Conservation (phyloP, 805 yeast genomes). For the Yamadazyma paraphyllophila region DNA sequence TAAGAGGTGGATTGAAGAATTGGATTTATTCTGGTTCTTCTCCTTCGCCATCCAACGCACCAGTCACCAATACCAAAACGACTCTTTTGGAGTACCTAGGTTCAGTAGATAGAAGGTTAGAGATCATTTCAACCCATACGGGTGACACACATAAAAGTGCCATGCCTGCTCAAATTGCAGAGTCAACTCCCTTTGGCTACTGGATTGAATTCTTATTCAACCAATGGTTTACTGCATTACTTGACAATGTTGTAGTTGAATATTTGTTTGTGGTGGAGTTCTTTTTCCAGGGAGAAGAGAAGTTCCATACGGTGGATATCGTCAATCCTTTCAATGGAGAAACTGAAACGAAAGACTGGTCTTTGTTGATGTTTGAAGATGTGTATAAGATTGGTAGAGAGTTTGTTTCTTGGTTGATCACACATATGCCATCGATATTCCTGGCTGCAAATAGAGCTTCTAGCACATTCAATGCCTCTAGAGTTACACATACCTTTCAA, state of each 20-base stretch:
- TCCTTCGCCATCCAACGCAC: slow-evolving; percentile 6
- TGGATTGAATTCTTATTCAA: slow-evolving; percentile 74
- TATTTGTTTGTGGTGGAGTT: slow-evolving; percentile 71
- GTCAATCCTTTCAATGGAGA: slow-evolving; percentile 4
- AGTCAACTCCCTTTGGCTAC: slow-evolving; percentile 60
- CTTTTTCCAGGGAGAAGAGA: slow-evolving; percentile 50
- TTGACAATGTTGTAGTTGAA: slow-evolving; percentile 78
- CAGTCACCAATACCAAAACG: slow-evolving; percentile 7
- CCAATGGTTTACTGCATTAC: slow-evolving; percentile 67
- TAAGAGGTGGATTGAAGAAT: slow-evolving; percentile 23
- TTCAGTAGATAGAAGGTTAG: slow-evolving; percentile 56
- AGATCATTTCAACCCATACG: slow-evolving; percentile 41
- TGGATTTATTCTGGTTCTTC: slow-evolving; percentile 19
- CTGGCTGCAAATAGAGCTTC: slow-evolving; percentile 19
- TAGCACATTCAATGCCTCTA: slow-evolving; percentile 42
- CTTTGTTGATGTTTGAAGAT: slow-evolving; percentile 34
- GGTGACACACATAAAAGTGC: slow-evolving; percentile 56
- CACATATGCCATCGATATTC: slow-evolving; percentile 34
- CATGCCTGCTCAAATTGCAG: slow-evolving; percentile 82
- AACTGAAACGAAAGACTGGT: slow-evolving; percentile 27
- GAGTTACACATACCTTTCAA: slow-evolving; percentile 22
- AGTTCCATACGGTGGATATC: slow-evolving; percentile 24
- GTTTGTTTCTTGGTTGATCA: slow-evolving; percentile 45
- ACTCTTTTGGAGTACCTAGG: slow-evolving; percentile 50
- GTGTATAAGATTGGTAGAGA: slow-evolving; percentile 44